Conservation (phyloP, 768 basidiomycete species). For the Mycena chlorophos region DNA sequence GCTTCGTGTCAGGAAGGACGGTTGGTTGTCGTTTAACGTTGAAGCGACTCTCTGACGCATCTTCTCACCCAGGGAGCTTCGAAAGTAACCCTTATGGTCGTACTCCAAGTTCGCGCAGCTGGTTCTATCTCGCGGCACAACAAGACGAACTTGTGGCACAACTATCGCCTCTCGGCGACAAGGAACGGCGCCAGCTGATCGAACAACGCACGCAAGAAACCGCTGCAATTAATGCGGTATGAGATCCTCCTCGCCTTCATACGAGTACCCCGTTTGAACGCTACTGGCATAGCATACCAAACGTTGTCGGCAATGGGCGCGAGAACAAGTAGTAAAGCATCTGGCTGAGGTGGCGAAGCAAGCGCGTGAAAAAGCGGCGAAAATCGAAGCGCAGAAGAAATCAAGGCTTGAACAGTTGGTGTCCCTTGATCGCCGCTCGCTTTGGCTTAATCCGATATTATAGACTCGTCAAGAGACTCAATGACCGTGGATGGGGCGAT, state of each 20-base stretch:
- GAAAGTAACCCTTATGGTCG: no score
- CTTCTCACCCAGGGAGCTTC: no score
- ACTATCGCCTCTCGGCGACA: not conserved
- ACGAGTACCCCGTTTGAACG: not conserved
- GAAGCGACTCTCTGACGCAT: no score
- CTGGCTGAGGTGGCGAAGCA: not conserved
- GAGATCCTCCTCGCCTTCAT: not conserved
- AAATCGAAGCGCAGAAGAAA: not conserved
- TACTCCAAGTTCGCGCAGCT: no score
- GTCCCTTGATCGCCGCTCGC: not conserved
- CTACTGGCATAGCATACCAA: slow-evolving; percentile 11
- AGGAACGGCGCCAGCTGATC: not conserved
- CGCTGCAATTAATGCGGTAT: not conserved
- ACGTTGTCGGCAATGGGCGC: slow-evolving; percentile 7
- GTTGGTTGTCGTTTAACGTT: no score
- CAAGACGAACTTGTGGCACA: not conserved
- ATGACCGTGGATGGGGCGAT: slow-evolving; percentile 9
- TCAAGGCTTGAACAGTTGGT: slow-evolving; percentile 7
- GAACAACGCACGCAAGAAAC: not conserved
- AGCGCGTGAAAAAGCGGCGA: not conserved
- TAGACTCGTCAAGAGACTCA: slow-evolving; percentile 9
- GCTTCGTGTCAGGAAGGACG: no score
- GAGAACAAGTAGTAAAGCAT: slow-evolving; percentile 5
- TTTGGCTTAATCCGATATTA: not conserved
- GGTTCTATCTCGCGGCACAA: not conserved